A percentile compares a stretch with the other conserved stretches of the same genome.
Conservation (phyloP, 495 filamentous ascomycete species). For the Jackrogersella minutella region DNA sequence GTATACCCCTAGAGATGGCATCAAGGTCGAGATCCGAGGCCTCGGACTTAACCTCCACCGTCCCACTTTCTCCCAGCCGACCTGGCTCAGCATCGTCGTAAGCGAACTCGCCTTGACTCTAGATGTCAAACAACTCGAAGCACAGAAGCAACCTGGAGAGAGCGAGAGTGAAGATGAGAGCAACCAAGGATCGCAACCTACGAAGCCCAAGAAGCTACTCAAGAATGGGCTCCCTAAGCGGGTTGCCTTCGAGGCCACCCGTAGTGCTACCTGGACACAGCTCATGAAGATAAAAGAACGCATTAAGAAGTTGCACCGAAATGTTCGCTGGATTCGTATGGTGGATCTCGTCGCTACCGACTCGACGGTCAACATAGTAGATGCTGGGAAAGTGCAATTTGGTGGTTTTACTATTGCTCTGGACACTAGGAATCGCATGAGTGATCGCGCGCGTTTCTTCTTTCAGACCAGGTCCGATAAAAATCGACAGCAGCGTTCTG, state of each 20-base stretch:
- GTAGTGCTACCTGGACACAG: slow-evolving; percentile 80
- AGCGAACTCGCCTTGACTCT: slow-evolving; percentile 84
- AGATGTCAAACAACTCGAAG: slow-evolving; percentile 71
- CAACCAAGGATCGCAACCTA: slow-evolving; percentile 20
- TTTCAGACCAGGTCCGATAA: slow-evolving; percentile 75
- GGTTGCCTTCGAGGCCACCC: slow-evolving; percentile 41
- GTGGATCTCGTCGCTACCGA: slow-evolving; percentile 89
- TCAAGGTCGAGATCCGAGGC: slow-evolving; percentile 88
- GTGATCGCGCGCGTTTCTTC: slow-evolving; percentile 90
- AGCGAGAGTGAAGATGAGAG: slow-evolving; percentile 38
- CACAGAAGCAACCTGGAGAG: slow-evolving; percentile 44
- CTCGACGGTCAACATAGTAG: slow-evolving; percentile 73
- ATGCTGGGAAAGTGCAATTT: slow-evolving; percentile 84
- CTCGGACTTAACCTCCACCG: slow-evolving; percentile 87
- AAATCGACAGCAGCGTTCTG: slow-evolving; percentile 76
- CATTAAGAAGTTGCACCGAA: slow-evolving; percentile 84
- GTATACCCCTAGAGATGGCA: slow-evolving; percentile 84
- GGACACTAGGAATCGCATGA: slow-evolving; percentile 89
- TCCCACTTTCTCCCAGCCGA: slow-evolving; percentile 94
- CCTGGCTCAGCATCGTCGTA: slow-evolving; percentile 91
- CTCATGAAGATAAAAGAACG: slow-evolving; percentile 80
- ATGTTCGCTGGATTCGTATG: slow-evolving; percentile 86
- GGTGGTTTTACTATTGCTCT: slow-evolving; percentile 85
- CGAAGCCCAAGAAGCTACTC: slow-evolving; percentile 27
- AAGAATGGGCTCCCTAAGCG: slow-evolving; percentile 36